These are phyloP conservation scores for Geosmithia morbida DNA, from an alignment of 2,329 filamentous ascomycete species.

Conservation along the genomic window DNA sequence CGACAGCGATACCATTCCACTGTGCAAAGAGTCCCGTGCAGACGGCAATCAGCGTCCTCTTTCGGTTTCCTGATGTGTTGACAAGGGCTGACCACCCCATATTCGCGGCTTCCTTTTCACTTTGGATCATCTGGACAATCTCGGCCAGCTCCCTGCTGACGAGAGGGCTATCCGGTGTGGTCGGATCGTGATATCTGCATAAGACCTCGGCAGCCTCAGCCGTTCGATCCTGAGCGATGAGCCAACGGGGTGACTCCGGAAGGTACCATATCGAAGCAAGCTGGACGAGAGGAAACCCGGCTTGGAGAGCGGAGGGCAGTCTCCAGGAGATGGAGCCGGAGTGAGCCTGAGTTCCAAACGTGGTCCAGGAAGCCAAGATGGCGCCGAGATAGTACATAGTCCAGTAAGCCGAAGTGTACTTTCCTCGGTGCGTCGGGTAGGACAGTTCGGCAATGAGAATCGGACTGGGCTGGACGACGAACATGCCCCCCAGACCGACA, in stretches of 20 bases:
- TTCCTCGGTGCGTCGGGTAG: conserved; percentile 15
- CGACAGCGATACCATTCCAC: conserved; percentile 15
- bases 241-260: conserved; percentile 49
- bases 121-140: not conserved
- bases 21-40: conserved; percentile 14
- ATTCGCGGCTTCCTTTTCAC: conserved; percentile 11
- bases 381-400: conserved; percentile 14
- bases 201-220: conserved; percentile 32
- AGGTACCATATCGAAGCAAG: conserved; percentile 34
- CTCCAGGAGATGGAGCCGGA: conserved; percentile 29
- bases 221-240: conserved; percentile 37
- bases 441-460: conserved; percentile 16
- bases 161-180: not conserved
- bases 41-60: conserved; percentile 5
- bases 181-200: conserved; percentile 1
- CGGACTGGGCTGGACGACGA: conserved; percentile 12
- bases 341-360: conserved; percentile 19
- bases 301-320: conserved; percentile 38
- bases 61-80: conserved; percentile 17
- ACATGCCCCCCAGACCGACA: conserved; percentile 12
- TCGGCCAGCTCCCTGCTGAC: not conserved
- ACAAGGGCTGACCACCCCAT: conserved; percentile 21
- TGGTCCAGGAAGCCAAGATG: conserved; percentile 7
- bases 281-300: conserved; percentile 23
- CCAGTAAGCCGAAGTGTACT: conserved; percentile 28